Base-by-base conservation (phyloP, 352 stramenopile species). In the Pythium aquatile region DNA sequence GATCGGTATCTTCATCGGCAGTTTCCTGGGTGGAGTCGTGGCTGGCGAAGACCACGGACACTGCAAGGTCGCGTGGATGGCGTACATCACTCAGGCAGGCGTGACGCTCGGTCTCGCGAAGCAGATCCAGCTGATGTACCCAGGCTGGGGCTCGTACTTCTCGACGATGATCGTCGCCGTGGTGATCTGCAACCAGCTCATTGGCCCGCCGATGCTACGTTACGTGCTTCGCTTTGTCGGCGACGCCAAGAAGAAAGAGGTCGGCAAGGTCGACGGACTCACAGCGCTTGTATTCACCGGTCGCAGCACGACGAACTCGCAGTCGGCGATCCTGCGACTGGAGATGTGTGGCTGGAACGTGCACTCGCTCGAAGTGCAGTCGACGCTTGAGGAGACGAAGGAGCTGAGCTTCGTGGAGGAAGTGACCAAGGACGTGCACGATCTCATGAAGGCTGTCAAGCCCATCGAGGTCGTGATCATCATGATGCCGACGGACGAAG, bases 121-220 rank as follows among this genome's bases (percentile, higher is more conserved):
- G 69, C 78, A 88, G 68, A 85, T 87, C 58, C 81, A 90, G 63
- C 58, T 90, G 40, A 68, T 87, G 44, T 89, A 89, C 46, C 80
- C 80, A 14, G 81, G 81, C 17, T 90, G 81, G 81, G 81, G 81
- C 5, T 80, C 70, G 57, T 87, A 85, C 64, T 90, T 90, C 44
- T 83, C 81, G 39, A 88, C 81, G 7, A 85, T 88, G 78, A 88
- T 90, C 53, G 78, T 88, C 47, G 76, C 81, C 1, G 79, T 88
- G 14, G 81, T 90, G 29, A 87, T 90, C 55, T 87, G 70, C 56
- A 90, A 90, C 54, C 81, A 90, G 58, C 56, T 90, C 6, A 63
- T 88, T 9, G 81, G 81, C 10, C 81, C 81, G 10, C 80, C 80
- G 37, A 35, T 89, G 61, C 55, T 89, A 39, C 78, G 80, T 1